Conservation (phyloP, 148 eudicot species). For the Rhododendron ferrugineum region DNA sequence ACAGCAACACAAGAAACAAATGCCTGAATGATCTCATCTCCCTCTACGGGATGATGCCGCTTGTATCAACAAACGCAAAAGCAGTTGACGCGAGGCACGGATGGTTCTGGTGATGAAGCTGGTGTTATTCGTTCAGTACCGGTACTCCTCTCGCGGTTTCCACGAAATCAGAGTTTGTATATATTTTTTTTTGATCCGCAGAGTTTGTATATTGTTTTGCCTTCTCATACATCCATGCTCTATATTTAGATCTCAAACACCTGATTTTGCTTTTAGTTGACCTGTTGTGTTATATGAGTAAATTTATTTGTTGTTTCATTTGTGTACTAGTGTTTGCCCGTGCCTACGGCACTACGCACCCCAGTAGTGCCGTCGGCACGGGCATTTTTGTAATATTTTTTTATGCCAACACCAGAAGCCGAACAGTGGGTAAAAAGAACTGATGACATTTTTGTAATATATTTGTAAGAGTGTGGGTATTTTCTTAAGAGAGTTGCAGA, state of each 20-base stretch:
- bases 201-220: not conserved
- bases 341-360: too few relatives aligned
- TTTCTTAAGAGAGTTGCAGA: too few relatives aligned
- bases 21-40: conserved; percentile 61
- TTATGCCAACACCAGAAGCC: too few relatives aligned
- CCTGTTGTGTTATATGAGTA: not conserved
- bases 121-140: not conserved
- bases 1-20: conserved; percentile 43
- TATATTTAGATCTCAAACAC: not conserved
- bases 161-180: not conserved
- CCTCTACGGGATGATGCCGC: conserved; percentile 50
- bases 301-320: not conserved
- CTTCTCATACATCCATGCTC: not conserved
- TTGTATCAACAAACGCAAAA: conserved; percentile 50
- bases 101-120: conserved; percentile 57
- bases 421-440: too few relatives aligned
- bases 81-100: conserved; percentile 47
- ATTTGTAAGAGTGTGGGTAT: too few relatives aligned
- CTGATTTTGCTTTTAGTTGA: not conserved
- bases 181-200: too few relatives aligned
- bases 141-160: not conserved
- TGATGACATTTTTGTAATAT: too few relatives aligned
- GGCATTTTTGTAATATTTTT: too few relatives aligned
- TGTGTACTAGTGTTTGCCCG: too few relatives aligned
- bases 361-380: too few relatives aligned